phyloP scores from a whole-genome alignment of 1,284 basidiomycete genomes.

The Polyporus tsugae region DNA sequence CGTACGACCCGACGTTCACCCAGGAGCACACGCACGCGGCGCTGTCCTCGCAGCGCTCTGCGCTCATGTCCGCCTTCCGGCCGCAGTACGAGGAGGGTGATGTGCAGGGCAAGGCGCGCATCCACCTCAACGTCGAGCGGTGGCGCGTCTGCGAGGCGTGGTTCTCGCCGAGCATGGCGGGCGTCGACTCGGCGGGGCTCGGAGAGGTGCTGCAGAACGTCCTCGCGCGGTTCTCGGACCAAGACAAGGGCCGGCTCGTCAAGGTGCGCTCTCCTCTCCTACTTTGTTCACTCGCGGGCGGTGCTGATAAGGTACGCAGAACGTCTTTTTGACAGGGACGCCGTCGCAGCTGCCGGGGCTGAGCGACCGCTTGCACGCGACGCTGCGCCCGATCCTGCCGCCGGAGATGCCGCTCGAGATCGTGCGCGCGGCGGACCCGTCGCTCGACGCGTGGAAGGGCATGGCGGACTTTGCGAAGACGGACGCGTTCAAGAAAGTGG shows the following conservation, averaged over 20 bases:
- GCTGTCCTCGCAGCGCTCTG: conserved; percentile 78
- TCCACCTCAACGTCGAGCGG: conserved; percentile 94
- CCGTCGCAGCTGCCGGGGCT: conserved; percentile 83
- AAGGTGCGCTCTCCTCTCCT: conserved; percentile 12
- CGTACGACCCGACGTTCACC: conserved; percentile 87
- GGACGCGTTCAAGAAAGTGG: conserved; percentile 62
- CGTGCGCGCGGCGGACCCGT: conserved; percentile 68
- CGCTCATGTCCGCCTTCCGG: conserved; percentile 85
- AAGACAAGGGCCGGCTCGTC: conserved; percentile 55
- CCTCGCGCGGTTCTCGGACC: conserved; percentile 80
- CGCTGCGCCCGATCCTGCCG: conserved; percentile 83
- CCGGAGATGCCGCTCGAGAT: conserved; percentile 78
- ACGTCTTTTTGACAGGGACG: conserved; percentile 91
- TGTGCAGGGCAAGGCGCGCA: conserved; percentile 73
- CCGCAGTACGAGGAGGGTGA: conserved; percentile 78
- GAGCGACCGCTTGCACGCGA: conserved; percentile 69
- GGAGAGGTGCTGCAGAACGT: conserved; percentile 91
- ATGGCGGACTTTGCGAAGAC: conserved; percentile 87
- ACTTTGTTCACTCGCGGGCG: not conserved
- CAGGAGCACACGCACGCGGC: conserved; percentile 85
- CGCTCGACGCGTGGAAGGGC: conserved; percentile 89
- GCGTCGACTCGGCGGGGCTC: conserved; percentile 93
- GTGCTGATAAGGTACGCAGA: conserved; percentile 46
- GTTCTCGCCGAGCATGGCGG: conserved; percentile 94
- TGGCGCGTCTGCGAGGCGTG: conserved; percentile 94